Percentiles rank a stretch among this genome's conserved stretches.
Evolutionary conservation across 805 yeast species (phyloP).

Genomic region (Lipomyces kockii): DNA sequence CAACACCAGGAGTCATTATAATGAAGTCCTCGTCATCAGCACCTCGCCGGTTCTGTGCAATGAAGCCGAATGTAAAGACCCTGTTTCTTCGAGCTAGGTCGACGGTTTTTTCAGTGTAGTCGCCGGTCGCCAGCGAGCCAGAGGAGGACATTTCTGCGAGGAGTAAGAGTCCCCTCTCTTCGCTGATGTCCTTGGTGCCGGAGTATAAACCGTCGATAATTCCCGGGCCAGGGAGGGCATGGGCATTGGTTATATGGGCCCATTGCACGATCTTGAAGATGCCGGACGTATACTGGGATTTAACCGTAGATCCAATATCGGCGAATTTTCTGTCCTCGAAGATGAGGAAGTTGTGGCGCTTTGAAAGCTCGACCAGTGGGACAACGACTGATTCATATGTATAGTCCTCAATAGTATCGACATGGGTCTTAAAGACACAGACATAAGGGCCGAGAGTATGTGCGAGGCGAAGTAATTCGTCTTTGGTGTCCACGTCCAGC

Average conservation of each 20-base stretch:
- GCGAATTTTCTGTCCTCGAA: constrained; percentile 99
- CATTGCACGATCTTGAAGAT: constrained; percentile 86
- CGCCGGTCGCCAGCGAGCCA: constrained; percentile 92
- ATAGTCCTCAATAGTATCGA: constrained; percentile 91
- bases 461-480: constrained; percentile 69
- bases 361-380: constrained; percentile 73
- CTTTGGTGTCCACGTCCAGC: constrained; percentile 81
- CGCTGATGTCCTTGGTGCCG: constrained; percentile 55
- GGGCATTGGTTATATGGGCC: constrained; percentile 98
- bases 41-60: constrained; percentile 85
- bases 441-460: constrained; percentile 89
- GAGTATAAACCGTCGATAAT: constrained; percentile 88
- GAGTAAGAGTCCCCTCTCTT: constrained; percentile 88
- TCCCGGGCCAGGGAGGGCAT: constrained; percentile 95
- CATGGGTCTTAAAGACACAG: constrained; percentile 90
- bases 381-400: constrained; percentile 74
- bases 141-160: constrained; percentile 93
- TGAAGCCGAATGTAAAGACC: constrained; percentile 93
- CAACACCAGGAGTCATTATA: constrained; percentile 98
- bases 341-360: constrained; percentile 84
- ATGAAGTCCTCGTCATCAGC: constrained; percentile 93
- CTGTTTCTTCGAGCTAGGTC: constrained; percentile 87
- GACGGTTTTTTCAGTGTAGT: constrained; percentile 83
- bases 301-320: constrained; percentile 97
- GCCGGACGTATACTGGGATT: constrained; percentile 90